These are phyloP conservation scores for Penicillium digitatum DNA, from an alignment of 2,329 filamentous ascomycete species.

Conservation along the genomic window DNA sequence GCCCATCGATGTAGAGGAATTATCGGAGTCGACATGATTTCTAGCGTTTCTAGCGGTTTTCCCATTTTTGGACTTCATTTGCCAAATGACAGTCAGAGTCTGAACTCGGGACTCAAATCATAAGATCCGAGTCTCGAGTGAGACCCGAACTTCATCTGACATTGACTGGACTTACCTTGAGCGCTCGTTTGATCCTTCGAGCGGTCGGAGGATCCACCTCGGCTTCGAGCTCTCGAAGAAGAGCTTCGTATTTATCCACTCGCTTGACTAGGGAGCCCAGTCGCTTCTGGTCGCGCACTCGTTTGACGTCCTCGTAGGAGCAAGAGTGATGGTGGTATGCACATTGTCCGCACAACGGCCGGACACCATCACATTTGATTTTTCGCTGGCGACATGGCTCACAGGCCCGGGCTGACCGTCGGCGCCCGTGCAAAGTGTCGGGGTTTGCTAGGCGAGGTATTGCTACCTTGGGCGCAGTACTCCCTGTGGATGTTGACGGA, in stretches of 20 bases:
- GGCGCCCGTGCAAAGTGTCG: slow-evolving; percentile 20
- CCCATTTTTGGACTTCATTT: slow-evolving; percentile 7
- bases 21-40: slow-evolving; percentile 15
- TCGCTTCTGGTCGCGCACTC: slow-evolving; percentile 36
- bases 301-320: slow-evolving; percentile 34
- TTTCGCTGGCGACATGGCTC: slow-evolving; percentile 37
- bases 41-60: not conserved
- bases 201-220: slow-evolving; percentile 22
- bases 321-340: slow-evolving; percentile 24
- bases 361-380: slow-evolving; percentile 34
- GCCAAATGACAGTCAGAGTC: not conserved
- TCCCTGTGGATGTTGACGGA: not conserved
- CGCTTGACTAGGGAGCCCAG: slow-evolving; percentile 23
- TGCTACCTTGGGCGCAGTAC: slow-evolving; percentile 24
- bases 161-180: slow-evolving; percentile 23
- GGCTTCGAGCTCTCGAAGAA: slow-evolving; percentile 25
- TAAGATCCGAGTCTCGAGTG: not conserved
- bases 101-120: not conserved
- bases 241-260: slow-evolving; percentile 28
- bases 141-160: not conserved
- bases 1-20: slow-evolving; percentile 27
- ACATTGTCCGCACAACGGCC: slow-evolving; percentile 30
- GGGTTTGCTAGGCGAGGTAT: slow-evolving; percentile 27
- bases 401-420: slow-evolving; percentile 33
- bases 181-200: slow-evolving; percentile 23